Evolutionary conservation across 169 alveolate genomes (phyloP), one percentile per base, ranked within the genome.

Genomic region (Plasmodium berghei): DNA sequence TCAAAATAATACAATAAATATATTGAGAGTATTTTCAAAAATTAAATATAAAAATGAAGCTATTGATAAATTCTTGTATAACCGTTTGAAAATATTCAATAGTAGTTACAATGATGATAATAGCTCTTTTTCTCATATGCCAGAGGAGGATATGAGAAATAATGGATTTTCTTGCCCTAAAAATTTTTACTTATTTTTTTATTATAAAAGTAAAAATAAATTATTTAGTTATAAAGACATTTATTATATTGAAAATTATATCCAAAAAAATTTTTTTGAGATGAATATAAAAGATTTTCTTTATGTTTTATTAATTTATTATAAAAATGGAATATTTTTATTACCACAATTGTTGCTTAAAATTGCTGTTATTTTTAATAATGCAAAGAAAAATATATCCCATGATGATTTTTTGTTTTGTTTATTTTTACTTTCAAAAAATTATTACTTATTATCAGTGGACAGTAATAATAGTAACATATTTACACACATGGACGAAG

Each of bases 191-290:
- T 54, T 83, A 9, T 83, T 83, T 45, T 83, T 83, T 67, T 83
- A 83, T 67, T 83, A 83, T 72, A 83, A 83, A 83, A 72, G 90
- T 26, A 83, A 83, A 62, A 83, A 49, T 83, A 58, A 72, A 28
- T 28, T 83, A 67, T 83, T 83, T 34, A 83, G 52, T 9, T 67
- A 49, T 61, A 83, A 83, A 54, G 90, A 83, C 16, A 55, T 83
- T 10, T 83, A 83, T 71, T 83, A 83, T 59, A 48, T 83, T 18
- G 90, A 83, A 59, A 66, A 83, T 56, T 83, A 67, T 64, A 49
- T 83, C 10, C 73, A 83, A 62, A 49, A 56, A 55, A 20, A 18
- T 42, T 55, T 83, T 22, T 67, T 83, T 48, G 90, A 83, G 59
- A 49, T 83, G 83, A 83, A 46, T 62, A 67, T 83, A 46, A 83